phyloP scores from a whole-genome alignment of 352 stramenopile genomes.

The Phytophthora ramorum region DNA sequence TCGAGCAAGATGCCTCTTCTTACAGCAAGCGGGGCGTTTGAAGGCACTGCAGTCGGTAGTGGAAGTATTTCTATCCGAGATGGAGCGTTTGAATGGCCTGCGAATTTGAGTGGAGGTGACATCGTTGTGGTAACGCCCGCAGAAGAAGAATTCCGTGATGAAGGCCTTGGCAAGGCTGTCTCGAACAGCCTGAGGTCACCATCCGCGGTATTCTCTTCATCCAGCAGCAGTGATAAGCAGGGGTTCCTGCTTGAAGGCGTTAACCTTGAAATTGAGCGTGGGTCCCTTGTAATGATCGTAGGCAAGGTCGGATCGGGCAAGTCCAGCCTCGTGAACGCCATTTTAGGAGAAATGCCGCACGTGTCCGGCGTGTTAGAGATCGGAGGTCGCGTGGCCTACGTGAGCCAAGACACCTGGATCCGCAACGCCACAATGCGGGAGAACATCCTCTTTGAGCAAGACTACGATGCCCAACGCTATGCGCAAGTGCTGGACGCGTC shows the following conservation, averaged over 20 bases:
- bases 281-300: constrained; percentile 60
- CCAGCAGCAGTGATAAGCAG: not conserved
- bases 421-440: constrained; percentile 88
- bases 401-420: constrained; percentile 92
- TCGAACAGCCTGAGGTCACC: not conserved
- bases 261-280: constrained; percentile 67
- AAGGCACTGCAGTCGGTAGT: not conserved
- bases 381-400: constrained; percentile 67
- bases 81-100: constrained; percentile 35
- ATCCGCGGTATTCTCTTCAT: not conserved
- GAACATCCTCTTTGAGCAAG: constrained; percentile 89
- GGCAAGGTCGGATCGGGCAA: constrained; percentile 59
- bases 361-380: constrained; percentile 30
- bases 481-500: constrained; percentile 37
- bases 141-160: not conserved
- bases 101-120: constrained; percentile 2
- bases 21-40: not conserved
- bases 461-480: constrained; percentile 46
- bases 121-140: constrained; percentile 31
- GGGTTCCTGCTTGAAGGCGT: constrained; percentile 35
- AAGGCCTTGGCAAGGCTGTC: too few species aligned
- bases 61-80: constrained; percentile 29
- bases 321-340: constrained; percentile 54
- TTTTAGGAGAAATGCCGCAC: constrained; percentile 56
- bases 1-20: constrained; percentile 9